Base-by-base conservation (phyloP, 495 filamentous ascomycete genomes). In the Penicillium subrubescens region DNA sequence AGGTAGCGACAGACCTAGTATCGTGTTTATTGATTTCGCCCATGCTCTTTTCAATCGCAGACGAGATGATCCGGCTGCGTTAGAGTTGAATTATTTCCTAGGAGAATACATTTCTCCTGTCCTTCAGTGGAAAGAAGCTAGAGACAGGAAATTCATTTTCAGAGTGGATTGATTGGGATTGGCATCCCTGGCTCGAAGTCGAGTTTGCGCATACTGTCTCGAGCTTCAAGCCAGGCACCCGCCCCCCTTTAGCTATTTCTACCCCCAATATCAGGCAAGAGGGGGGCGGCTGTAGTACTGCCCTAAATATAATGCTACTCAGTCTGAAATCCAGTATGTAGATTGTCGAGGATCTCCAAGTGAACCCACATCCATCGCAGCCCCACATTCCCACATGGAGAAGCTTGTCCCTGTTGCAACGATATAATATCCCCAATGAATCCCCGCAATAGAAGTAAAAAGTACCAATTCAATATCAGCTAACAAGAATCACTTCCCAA, bases 111-210 rank as follows among this genome's bases (percentile, higher is more conserved):
- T 72, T 59, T 68, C 67, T 23, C 67, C 70, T 8, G 8, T 68
- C 11, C 61, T 70, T n/a, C 58, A 64, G 41, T 70, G 70, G 67
- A 65, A 62, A 14, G 56, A 69, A 23, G 12, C 17, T 5, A 65
- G 27, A 59, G 19, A 14, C 19, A 48, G 31, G 29, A 54, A 57
- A 50, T 52, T 51, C 59, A 33, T 68, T 67, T 46, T 41, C 51
- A 59, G 60, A 63, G 7, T 73, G 68, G 68, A 59, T 71, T 51
- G 68, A 73, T 48, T 71, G 68, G 68, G 66, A 71, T 27, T 71
- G 65, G 68, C 57, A 66, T 59, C 34, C 59, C 39, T 73, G 64
- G 70, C 61, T 70, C 10, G 50, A 66, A 37, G 31, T 37, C 8
- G 70, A 70, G 44, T 73, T 64, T 67, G 56, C 54, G 6, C 59